Conservation (phyloP, 768 basidiomycete species). For the Sistotremastrum suecicum region DNA sequence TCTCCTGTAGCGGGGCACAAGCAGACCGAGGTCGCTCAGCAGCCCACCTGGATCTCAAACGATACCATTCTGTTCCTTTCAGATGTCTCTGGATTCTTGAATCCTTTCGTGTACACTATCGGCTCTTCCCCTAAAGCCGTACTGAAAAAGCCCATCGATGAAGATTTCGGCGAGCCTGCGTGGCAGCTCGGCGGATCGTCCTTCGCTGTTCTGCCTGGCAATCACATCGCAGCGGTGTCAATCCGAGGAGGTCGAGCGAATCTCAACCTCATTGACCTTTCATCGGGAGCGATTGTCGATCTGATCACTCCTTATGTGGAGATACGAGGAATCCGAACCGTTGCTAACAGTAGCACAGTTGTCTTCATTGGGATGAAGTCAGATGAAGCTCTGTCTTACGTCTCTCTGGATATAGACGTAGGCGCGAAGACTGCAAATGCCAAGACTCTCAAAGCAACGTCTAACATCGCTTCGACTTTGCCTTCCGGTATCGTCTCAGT, state of each 20-base stretch:
- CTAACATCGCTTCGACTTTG: conserved; percentile 10
- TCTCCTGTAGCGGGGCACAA: conserved; percentile 35
- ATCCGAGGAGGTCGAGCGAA: too few relatives aligned
- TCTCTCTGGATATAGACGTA: conserved; percentile 20
- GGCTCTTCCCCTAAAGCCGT: conserved; percentile 19
- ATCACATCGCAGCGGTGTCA: too few relatives aligned
- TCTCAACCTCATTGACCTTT: too few relatives aligned
- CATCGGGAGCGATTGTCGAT: too few relatives aligned
- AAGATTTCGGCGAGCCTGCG: conserved; percentile 45
- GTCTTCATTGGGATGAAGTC: conserved; percentile 31
- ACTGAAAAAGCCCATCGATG: conserved; percentile 26
- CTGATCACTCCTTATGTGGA: conserved; percentile 23
- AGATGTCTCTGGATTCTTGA: conserved; percentile 52
- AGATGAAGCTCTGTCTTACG: conserved; percentile 22
- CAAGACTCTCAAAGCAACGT: conserved; percentile 12
- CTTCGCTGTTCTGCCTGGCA: conserved; percentile 20
- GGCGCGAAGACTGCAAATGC: conserved; percentile 11
- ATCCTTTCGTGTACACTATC: conserved; percentile 43
- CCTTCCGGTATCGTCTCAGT: conserved; percentile 28
- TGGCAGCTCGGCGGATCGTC: conserved; percentile 39
- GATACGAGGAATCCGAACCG: conserved; percentile 21
- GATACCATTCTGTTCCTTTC: conserved; percentile 46
- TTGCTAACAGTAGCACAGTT: conserved; percentile 17
- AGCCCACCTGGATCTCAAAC: conserved; percentile 46
- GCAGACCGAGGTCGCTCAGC: conserved; percentile 32